These are phyloP conservation scores for Globisporangium acanthophoron DNA, from an alignment of 352 stramenopile genomes.

Conservation along the genomic window DNA sequence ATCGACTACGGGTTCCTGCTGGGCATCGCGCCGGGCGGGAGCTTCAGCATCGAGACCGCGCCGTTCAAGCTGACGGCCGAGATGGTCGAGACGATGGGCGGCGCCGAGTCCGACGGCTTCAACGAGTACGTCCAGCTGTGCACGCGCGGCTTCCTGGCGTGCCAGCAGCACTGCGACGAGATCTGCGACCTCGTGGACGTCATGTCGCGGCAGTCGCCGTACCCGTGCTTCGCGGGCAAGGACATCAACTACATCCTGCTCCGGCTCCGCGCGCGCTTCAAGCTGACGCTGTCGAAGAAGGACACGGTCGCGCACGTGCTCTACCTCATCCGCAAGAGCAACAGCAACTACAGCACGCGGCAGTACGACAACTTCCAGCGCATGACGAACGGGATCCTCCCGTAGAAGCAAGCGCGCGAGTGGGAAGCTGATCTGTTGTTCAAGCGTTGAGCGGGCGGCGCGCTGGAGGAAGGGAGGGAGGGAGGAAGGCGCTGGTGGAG, in stretches of 20 bases:
- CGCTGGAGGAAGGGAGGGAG: not conserved
- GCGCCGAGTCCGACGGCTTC: constrained; percentile 87
- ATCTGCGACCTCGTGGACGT: constrained; percentile 97
- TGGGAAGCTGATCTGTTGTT: not conserved
- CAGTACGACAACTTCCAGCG: constrained; percentile 95
- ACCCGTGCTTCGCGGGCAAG: constrained; percentile 93
- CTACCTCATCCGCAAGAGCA: constrained; percentile 88
- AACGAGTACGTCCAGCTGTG: constrained; percentile 97
- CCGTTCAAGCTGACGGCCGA: constrained; percentile 99
- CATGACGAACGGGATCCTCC: constrained; percentile 91
- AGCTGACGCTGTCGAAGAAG: constrained; percentile 81
- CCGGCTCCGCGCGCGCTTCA: constrained; percentile 84
- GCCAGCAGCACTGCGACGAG: constrained; percentile 93
- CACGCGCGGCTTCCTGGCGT: constrained; percentile 95
- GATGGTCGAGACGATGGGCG: constrained; percentile 98
- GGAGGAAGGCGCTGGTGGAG: not conserved
- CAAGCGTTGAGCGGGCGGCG: not conserved
- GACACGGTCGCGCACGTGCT: constrained; percentile 89
- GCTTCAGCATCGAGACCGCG: constrained; percentile 98
- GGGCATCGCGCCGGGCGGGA: constrained; percentile 96
- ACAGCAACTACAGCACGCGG: constrained; percentile 90
- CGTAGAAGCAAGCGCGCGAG: constrained; percentile 24
- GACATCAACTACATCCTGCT: constrained; percentile 83
- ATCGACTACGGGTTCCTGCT: constrained; percentile 99
- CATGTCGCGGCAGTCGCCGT: constrained; percentile 94